Conservation (phyloP, 225 moss, liverwort and hornwort genomes). For the Thuidium tamariscinum region DNA sequence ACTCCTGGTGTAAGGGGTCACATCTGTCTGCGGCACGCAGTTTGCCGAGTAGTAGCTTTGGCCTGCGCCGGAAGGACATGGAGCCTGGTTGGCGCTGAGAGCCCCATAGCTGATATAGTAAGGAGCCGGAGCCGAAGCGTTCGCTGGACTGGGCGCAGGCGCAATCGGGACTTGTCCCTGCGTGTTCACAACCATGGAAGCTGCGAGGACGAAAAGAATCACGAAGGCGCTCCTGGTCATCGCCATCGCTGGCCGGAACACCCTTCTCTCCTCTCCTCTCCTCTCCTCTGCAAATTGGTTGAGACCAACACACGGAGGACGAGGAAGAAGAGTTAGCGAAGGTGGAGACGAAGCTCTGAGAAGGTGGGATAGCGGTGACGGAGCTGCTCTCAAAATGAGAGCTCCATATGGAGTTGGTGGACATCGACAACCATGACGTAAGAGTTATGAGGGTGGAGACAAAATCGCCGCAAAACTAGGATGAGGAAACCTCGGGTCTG, state of each 20-base stretch:
- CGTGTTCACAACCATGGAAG: not conserved
- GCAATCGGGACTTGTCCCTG: not conserved
- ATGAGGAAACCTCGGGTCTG: not conserved
- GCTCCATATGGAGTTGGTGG: not conserved
- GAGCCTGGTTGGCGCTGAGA: slow-evolving; percentile 5
- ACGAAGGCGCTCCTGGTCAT: not conserved
- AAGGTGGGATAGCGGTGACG: not conserved
- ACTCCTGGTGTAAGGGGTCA: slow-evolving; percentile 4
- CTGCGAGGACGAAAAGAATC: not conserved
- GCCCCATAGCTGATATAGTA: slow-evolving; percentile 31
- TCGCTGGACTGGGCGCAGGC: not conserved
- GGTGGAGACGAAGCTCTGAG: not conserved
- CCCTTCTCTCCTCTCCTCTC: not conserved
- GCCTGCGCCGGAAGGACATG: slow-evolving; percentile 12
- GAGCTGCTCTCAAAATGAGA: not conserved
- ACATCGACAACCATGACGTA: not conserved
- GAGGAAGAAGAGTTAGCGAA: not conserved
- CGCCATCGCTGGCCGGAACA: not conserved
- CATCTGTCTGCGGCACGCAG: not conserved
- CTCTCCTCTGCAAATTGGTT: not conserved
- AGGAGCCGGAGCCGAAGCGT: too few relatives aligned
- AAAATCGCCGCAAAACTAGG: not conserved
- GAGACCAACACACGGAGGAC: not conserved
- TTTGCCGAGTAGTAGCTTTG: slow-evolving; percentile 19
- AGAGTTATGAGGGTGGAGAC: not conserved